Percentiles rank a stretch among this genome's conserved stretches.
These are phyloP conservation scores for Pontederia crassipes DNA, from an alignment of 176 grass and related monocot genomes.

Conservation along the genomic window DNA sequence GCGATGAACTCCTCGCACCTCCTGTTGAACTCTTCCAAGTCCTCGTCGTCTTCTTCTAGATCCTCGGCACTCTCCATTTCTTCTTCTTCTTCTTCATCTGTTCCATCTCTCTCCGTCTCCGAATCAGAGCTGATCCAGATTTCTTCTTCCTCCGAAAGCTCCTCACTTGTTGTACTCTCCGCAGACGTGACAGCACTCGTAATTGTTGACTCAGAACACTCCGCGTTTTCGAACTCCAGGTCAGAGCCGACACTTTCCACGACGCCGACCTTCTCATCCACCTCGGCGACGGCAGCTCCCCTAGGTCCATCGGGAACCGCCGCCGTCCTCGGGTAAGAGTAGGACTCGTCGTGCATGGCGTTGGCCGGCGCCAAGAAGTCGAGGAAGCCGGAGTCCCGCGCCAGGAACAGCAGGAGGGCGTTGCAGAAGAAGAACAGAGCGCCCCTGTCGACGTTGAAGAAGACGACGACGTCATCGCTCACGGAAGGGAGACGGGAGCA, in stretches of 20 bases:
- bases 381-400: constrained; percentile 56
- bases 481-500: background rate
- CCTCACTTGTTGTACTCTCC: no score
- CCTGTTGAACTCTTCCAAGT: constrained; percentile 38
- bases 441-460: constrained; percentile 20
- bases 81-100: background rate
- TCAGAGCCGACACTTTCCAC: background rate
- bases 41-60: constrained; percentile 12
- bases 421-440: constrained; percentile 56
- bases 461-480: background rate
- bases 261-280: background rate
- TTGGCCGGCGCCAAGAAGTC: background rate
- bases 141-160: background rate
- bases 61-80: background rate
- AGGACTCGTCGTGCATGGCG: background rate
- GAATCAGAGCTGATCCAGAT: no score
- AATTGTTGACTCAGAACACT: no score
- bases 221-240: constrained; percentile 6
- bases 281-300: background rate
- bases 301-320: background rate
- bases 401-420: constrained; percentile 51
- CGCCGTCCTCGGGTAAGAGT: background rate
- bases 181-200: no score
- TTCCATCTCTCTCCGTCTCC: background rate
- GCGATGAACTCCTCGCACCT: constrained; percentile 63